Evolutionary conservation across 208 protist species (phyloP), one percentile per base, ranked within the genome.

Genomic region (Leishmania braziliensis): DNA sequence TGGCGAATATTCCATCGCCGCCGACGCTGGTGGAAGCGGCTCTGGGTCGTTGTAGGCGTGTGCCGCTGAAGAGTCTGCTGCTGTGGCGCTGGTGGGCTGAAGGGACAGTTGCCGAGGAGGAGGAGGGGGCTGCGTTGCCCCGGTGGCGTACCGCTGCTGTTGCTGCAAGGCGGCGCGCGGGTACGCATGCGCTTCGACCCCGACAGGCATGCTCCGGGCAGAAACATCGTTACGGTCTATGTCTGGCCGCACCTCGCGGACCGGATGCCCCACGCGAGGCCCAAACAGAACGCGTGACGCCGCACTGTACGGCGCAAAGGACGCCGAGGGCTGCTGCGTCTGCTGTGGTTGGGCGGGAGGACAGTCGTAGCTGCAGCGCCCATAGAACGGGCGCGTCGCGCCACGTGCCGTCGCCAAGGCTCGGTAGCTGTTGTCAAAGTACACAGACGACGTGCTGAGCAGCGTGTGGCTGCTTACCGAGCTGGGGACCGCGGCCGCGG

Each of bases 41-140:
- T 85, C 82, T 9, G 82, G 82, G 36, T 80, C 82, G 46, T 85
- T 78, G 77, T 85, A 85, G 18, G 77, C 63, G 71, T 85, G 82
- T 12, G 60, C 71, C 33, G 4, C 70, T 0, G 18, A 56, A 26
- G 51, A 8, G 18, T 6, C 3, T 36, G 74, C 39, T 29, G 39
- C 36, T 33, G 56, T n/a, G 23, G 43, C 23, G 53, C 50, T 29
- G n/a, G 8, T 48, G 48, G 48, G 9, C 0, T 23, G n/a, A 60
- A 14, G n/a, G 26, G 18, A 29, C 20, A 18, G 48, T 48, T 36
- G 50, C 6, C n/a, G 72, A 39, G n/a, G 48, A 56, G 33, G 72
- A 39, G n/a, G 48, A 56, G 33, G 72, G 20, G n/a, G 29, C 53
- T 36, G 50, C 9, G 50, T 9, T n/a, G 8, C 66, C 8, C 58